Evolutionary conservation across 805 yeast species (phyloP).

Genomic region (Ogataea wickerhamii): DNA sequence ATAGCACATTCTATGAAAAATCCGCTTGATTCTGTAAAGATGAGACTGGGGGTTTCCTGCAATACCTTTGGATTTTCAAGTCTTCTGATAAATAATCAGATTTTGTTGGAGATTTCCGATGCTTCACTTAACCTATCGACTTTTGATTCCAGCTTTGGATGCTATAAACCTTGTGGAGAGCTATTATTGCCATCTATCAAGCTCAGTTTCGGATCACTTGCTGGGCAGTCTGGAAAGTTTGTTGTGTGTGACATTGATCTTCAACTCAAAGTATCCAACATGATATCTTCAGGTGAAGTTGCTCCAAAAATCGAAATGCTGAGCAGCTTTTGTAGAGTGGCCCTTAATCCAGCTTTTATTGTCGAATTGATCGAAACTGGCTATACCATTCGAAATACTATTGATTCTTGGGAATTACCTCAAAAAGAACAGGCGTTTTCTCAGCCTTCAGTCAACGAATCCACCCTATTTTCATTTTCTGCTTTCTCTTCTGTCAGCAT

Average conservation of each 20-base stretch:
- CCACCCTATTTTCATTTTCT: conserved; percentile 20
- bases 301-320: conserved; percentile 52
- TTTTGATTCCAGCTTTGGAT: conserved; percentile 12
- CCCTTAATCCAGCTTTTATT: conserved; percentile 47
- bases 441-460: background rate
- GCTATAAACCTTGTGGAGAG: conserved; percentile 35
- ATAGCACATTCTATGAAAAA: background rate
- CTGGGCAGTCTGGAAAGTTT: conserved; percentile 39
- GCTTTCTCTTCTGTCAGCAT: conserved; percentile 53
- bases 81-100: conserved; percentile 15
- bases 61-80: conserved; percentile 10
- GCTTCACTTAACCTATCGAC: conserved; percentile 11
- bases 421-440: background rate
- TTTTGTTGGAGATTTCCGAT: conserved; percentile 14
- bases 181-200: conserved; percentile 40
- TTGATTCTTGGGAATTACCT: conserved; percentile 2
- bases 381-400: conserved; percentile 9
- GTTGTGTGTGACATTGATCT: conserved; percentile 45
- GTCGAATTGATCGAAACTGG: conserved; percentile 23
- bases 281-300: conserved; percentile 25
- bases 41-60: conserved; percentile 5
- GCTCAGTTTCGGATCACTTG: conserved; percentile 29
- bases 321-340: conserved; percentile 55
- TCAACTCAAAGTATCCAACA: conserved; percentile 40
- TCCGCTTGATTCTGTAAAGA: conserved; percentile 1